These are phyloP conservation scores for Talaromyces sp. DNA, from an alignment of 2,329 filamentous ascomycete genomes.

Conservation along the genomic window DNA sequence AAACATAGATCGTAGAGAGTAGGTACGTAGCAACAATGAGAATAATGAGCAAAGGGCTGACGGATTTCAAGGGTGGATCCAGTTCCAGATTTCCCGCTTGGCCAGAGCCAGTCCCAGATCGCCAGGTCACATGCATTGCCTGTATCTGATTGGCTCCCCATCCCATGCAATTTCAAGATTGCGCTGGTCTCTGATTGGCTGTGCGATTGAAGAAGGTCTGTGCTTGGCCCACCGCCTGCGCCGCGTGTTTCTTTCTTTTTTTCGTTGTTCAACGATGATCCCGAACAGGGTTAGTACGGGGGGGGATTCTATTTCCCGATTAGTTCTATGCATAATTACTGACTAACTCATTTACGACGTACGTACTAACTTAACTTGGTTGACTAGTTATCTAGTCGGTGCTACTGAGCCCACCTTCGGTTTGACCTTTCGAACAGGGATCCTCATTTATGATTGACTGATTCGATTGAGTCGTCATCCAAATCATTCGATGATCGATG, in stretches of 20 bases:
- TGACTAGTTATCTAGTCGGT: no score
- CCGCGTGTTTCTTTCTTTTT: neutral
- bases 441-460: neutral
- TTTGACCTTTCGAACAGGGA: neutral
- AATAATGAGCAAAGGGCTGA: neutral
- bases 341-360: no score
- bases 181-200: neutral
- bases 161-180: no score
- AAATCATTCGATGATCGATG: neutral
- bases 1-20: neutral
- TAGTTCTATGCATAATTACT: neutral
- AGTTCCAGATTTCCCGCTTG: neutral
- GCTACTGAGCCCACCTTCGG: no score
- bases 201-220: slow-evolving; percentile 13
- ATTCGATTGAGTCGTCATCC: neutral
- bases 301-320: neutral
- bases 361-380: no score
- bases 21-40: no score
- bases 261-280: neutral
- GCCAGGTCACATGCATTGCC: neutral
- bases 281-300: neutral
- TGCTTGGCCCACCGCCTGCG: slow-evolving; percentile 5
- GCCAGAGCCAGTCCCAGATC: neutral
- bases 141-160: neutral
- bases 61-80: slow-evolving; percentile 9